Percentiles rank a stretch among this genome's conserved stretches.
Evolutionary conservation across 202 grass and related monocot genomes (phyloP).

Genomic region (Zizania palustris): DNA sequence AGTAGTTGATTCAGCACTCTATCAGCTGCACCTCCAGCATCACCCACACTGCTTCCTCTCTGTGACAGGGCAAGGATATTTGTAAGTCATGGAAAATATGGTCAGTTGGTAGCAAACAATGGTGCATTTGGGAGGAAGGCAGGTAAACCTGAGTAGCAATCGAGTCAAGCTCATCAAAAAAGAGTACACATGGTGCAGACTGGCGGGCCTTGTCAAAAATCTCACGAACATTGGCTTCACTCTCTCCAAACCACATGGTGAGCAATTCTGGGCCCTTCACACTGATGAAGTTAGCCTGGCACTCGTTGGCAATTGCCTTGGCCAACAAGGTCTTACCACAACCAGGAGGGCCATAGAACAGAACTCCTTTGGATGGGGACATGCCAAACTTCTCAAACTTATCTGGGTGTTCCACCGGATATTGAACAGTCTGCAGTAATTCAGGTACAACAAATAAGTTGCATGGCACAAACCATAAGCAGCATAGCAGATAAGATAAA

Average conservation of each 20-base stretch:
- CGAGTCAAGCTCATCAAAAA: constrained; percentile 95
- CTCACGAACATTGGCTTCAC: constrained; percentile 88
- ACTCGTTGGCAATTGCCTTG: constrained; percentile 94
- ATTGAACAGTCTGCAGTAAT: constrained; percentile 75
- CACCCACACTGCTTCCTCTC: constrained; percentile 87
- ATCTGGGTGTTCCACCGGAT: constrained; percentile 90
- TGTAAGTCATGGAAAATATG: constrained; percentile 24
- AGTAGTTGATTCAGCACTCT: constrained; percentile 86
- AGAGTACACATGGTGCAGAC: constrained; percentile 89
- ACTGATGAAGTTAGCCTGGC: constrained; percentile 95
- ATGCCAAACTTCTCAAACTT: constrained; percentile 96
- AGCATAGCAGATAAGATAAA: neutral
- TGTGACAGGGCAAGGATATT: constrained; percentile 30
- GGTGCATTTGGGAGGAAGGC: neutral
- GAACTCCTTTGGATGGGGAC: constrained; percentile 88
- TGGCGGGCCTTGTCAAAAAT: constrained; percentile 86
- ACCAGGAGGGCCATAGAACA: constrained; percentile 92
- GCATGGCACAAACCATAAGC: neutral
- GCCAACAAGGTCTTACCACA: constrained; percentile 92
- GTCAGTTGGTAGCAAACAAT: neutral
- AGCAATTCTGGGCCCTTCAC: constrained; percentile 84
- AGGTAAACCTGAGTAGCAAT: constrained; percentile 87
- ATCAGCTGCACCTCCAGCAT: constrained; percentile 89
- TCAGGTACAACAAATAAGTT: neutral
- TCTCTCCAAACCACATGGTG: constrained; percentile 99